phyloP scores from a whole-genome alignment of 129 eudicot genomes.

The Pseudognaphalium luteoalbum region DNA sequence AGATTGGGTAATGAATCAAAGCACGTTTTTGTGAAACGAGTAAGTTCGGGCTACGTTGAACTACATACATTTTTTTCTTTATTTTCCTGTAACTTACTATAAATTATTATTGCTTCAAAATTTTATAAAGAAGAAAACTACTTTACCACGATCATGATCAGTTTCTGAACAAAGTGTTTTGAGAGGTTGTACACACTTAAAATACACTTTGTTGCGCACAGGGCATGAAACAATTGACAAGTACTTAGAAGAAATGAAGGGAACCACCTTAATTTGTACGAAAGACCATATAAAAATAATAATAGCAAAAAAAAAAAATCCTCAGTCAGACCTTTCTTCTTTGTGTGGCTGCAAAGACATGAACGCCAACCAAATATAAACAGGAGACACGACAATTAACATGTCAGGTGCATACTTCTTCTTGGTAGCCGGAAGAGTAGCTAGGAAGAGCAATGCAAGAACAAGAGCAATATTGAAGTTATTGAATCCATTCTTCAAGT shows the following conservation, averaged over 20 bases:
- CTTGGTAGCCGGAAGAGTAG: conserved; percentile 60
- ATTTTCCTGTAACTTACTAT: too few relatives aligned
- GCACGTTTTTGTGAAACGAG: too few relatives aligned
- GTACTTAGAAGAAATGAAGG: neutral
- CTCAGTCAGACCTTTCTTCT: conserved; percentile 79
- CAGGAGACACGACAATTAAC: conserved; percentile 70
- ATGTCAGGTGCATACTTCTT: conserved; percentile 81
- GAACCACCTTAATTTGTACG: neutral
- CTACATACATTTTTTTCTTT: too few relatives aligned
- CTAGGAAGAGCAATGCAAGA: conserved; percentile 83
- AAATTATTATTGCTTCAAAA: too few relatives aligned
- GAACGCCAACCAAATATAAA: conserved; percentile 92
- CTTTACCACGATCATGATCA: too few relatives aligned
- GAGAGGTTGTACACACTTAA: too few relatives aligned
- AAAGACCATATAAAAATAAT: neutral
- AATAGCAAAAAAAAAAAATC: neutral
- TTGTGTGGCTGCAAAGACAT: conserved; percentile 99
- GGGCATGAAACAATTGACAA: neutral
- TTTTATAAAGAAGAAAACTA: too few relatives aligned
- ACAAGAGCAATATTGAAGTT: conserved; percentile 85
- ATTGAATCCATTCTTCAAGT: conserved; percentile 85
- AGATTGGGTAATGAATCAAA: neutral
- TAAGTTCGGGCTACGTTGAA: too few relatives aligned
- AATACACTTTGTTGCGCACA: neutral
- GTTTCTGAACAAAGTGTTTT: too few relatives aligned